These are phyloP conservation scores for Gastrodia elata DNA, from an alignment of 106 monocot genomes.

Conservation along the genomic window DNA sequence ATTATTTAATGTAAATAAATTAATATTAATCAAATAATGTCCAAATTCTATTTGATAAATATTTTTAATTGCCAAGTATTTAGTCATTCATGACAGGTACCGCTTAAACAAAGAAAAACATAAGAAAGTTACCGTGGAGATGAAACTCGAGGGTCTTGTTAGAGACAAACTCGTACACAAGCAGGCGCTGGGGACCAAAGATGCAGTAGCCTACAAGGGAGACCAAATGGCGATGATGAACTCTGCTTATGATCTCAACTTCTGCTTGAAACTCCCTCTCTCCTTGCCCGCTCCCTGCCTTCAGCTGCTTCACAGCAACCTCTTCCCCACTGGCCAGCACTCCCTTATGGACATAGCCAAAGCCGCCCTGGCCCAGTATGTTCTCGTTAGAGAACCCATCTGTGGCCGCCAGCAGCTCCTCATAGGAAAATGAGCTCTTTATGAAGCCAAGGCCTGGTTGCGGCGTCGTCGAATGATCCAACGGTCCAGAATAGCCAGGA, in stretches of 20 bases:
- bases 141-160: conserved; percentile 80
- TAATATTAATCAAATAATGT: too few relatives aligned
- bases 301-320: conserved; percentile 78
- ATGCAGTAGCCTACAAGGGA: conserved; percentile 85
- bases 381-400: conserved; percentile 48
- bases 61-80: too few relatives aligned
- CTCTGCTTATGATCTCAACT: conserved; percentile 88
- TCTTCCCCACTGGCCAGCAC: conserved; percentile 68
- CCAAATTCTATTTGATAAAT: too few relatives aligned
- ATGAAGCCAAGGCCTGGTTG: conserved; percentile 36
- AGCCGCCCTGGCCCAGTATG: conserved; percentile 78
- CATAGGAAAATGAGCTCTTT: conserved; percentile 72
- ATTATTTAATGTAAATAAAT: too few relatives aligned
- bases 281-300: conserved; percentile 66
- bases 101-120: too few relatives aligned
- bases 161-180: conserved; percentile 81
- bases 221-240: conserved; percentile 85
- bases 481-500: too few relatives aligned
- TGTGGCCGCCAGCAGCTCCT: conserved; percentile 63
- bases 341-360: conserved; percentile 79
- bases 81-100: too few relatives aligned
- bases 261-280: conserved; percentile 90
- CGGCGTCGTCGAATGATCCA: too few relatives aligned
- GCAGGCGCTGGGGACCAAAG: conserved; percentile 47
- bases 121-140: conserved; percentile 60